A percentile compares a stretch with the other conserved stretches of the same genome.
Conservation (phyloP, 2,329 filamentous ascomycete genomes). For the Fusarium papillatum region DNA sequence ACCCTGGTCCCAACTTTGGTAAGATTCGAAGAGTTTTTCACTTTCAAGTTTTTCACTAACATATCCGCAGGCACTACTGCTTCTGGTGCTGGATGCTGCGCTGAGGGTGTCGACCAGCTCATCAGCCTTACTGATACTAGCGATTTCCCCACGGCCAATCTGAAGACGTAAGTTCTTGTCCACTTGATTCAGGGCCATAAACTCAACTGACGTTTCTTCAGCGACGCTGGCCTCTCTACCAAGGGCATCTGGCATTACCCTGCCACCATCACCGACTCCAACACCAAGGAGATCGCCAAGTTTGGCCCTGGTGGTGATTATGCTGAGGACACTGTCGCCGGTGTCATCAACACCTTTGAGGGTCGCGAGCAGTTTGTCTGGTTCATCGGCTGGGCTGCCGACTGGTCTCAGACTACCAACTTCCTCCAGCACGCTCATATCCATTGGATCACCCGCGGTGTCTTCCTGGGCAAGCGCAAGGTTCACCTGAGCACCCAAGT, state of each 20-base stretch:
- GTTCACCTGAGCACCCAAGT: slow-evolving; percentile 26
- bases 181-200: background rate
- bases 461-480: slow-evolving; percentile 37
- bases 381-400: slow-evolving; percentile 33
- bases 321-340: slow-evolving; percentile 26
- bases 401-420: slow-evolving; percentile 29
- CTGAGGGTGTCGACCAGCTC: slow-evolving; percentile 9
- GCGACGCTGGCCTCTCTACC: slow-evolving; percentile 26
- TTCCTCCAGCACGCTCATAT: slow-evolving; percentile 34
- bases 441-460: slow-evolving; percentile 35
- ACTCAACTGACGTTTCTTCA: background rate
- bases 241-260: slow-evolving; percentile 33
- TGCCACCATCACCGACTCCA: slow-evolving; percentile 21
- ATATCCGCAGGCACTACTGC: background rate
- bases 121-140: slow-evolving; percentile 26
- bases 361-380: slow-evolving; percentile 37
- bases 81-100: background rate
- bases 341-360: slow-evolving; percentile 29
- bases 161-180: slow-evolving; percentile 18
- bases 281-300: slow-evolving; percentile 27
- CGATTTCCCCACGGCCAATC: slow-evolving; percentile 30
- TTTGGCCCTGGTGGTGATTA: slow-evolving; percentile 25
- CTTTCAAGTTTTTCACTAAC: background rate
- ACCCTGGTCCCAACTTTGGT: slow-evolving; percentile 23
- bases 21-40: background rate